Conservation (phyloP, 2,329 filamentous ascomycete genomes). For the Aureobasidium sp. region DNA sequence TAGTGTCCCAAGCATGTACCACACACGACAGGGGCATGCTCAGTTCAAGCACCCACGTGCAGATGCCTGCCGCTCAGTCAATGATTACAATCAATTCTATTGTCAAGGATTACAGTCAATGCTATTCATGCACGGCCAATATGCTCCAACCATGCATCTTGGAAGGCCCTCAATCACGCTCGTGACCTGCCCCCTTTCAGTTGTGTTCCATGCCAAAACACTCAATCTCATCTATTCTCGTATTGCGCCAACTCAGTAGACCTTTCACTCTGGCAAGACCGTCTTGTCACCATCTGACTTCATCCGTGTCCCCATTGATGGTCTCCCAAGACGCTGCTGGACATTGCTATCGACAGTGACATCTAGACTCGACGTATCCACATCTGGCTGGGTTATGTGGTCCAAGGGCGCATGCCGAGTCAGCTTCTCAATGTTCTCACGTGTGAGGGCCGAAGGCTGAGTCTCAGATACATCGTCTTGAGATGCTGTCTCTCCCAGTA, state of each 20-base stretch:
- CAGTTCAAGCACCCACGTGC: background rate
- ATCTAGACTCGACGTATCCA: conserved; percentile 9
- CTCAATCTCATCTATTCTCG: background rate
- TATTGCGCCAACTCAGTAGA: background rate
- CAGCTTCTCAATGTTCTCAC: conserved; percentile 26
- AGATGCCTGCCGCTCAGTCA: background rate
- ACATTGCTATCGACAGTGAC: conserved; percentile 5
- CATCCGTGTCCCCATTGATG: background rate
- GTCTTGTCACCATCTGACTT: conserved; percentile 9
- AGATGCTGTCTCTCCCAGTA: background rate
- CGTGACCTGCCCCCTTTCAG: background rate
- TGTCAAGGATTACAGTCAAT: background rate
- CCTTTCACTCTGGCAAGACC: background rate
- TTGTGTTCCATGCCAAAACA: conserved; percentile 3
- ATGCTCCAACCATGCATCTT: background rate
- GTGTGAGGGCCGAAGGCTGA: conserved; percentile 16
- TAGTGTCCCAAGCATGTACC: background rate
- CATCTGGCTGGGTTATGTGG: background rate
- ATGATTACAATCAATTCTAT: background rate
- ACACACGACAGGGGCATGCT: background rate
- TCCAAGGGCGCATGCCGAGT: conserved; percentile 5
- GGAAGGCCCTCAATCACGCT: background rate
- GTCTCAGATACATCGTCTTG: conserved; percentile 10
- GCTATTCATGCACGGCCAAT: background rate
- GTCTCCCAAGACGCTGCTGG: background rate